A percentile compares a stretch with the other conserved stretches of the same genome.
These are phyloP conservation scores for Pythium guiyangense DNA, from an alignment of 352 stramenopile genomes.

Conservation along the genomic window DNA sequence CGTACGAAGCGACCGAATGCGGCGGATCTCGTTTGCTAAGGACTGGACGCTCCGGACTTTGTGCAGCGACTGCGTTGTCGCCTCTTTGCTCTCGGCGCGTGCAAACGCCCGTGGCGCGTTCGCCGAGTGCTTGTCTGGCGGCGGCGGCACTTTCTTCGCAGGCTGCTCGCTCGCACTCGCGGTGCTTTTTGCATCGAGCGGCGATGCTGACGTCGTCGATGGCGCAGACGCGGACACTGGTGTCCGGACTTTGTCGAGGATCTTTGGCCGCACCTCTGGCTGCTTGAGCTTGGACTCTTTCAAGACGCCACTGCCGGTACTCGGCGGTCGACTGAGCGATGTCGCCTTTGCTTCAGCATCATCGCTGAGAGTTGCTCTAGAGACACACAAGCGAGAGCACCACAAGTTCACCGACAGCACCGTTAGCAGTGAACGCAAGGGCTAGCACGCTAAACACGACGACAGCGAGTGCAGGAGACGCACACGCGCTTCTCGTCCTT, in stretches of 20 bases:
- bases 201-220: neutral
- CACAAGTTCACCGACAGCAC: neutral
- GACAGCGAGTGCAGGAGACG: neutral
- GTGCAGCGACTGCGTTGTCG: conserved; percentile 31
- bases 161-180: conserved; percentile 11
- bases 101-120: conserved; percentile 7
- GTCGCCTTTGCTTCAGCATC: conserved; percentile 13
- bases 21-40: conserved; percentile 73
- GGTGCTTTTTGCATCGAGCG: conserved; percentile 1
- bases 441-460: too few relatives aligned
- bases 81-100: conserved; percentile 42
- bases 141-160: conserved; percentile 42
- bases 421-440: neutral
- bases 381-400: neutral
- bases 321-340: conserved; percentile 11
- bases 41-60: conserved; percentile 77
- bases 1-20: conserved; percentile 54
- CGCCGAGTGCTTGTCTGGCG: conserved; percentile 31
- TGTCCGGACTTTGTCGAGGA: conserved; percentile 32
- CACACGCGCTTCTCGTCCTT: conserved; percentile 36
- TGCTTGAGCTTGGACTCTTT: conserved; percentile 79
- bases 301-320: conserved; percentile 3
- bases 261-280: conserved; percentile 38
- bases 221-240: conserved; percentile 8
- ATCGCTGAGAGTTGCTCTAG: conserved; percentile 8